These are phyloP conservation scores for Chlorella sp. DNA, from an alignment of 139 green algal species.

Conservation along the genomic window DNA sequence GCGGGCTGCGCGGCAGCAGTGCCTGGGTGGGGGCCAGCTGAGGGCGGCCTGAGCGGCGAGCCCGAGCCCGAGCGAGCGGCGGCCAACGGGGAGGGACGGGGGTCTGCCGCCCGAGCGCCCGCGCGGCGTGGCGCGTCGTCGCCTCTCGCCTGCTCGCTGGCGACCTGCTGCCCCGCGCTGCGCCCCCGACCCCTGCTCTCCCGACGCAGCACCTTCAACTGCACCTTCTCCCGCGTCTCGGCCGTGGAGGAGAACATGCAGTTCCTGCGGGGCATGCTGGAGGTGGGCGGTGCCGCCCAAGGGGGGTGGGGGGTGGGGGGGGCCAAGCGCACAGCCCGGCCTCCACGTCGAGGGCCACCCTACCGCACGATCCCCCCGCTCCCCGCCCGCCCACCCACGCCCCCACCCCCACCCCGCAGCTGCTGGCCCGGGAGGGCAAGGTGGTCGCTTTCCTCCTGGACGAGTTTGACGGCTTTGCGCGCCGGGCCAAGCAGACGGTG, in stretches of 20 bases:
- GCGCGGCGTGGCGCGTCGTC: no score
- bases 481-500: conserved; percentile 68
- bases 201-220: conserved; percentile 32
- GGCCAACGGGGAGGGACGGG: no score
- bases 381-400: background rate
- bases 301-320: background rate
- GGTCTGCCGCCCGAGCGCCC: no score
- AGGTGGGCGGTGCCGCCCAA: background rate
- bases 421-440: conserved; percentile 58
- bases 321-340: no score
- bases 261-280: conserved; percentile 77
- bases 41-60: no score
- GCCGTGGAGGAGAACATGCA: conserved; percentile 77
- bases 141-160: no score
- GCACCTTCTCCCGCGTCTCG: conserved; percentile 46
- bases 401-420: background rate
- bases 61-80: no score
- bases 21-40: no score
- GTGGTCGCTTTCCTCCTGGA: conserved; percentile 82
- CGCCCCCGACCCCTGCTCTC: no score
- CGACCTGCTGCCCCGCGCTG: no score
- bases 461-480: conserved; percentile 72
- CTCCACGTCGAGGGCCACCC: background rate
- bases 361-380: background rate
- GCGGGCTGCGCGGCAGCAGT: no score